Evolutionary conservation across 163 green algal genomes (phyloP), one percentile per base, ranked within the genome.

Genomic region (Chloromonas sp.): DNA sequence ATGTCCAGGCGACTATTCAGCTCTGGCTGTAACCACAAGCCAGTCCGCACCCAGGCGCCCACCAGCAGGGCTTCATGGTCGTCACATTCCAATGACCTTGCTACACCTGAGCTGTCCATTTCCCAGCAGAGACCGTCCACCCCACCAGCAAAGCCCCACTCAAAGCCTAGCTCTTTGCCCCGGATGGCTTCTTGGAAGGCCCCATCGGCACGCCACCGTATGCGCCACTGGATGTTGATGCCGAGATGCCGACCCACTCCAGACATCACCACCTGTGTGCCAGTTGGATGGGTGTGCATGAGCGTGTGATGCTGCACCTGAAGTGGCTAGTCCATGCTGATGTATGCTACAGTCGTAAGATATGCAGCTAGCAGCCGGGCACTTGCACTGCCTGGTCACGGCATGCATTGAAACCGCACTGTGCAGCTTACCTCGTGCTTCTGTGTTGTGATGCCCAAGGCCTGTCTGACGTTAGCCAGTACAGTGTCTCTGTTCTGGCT

Each of bases 171-270:
- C 74, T 94, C 86, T 1, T 80, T 82, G 58, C 89, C 88, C 2
- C 62, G 76, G n/a, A 96, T 88, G 61, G 92, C 86, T 86, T 96
- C 92, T 1, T 86, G n/a, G 82, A 95, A 96, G 0, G 92, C 91
- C 2, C 88, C 93, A 86, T 91, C 87, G 11, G 70, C 87, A n/a
- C 86, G 71, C 61, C 86, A 92, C 1, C 88, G 85, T 0, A 95
- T 82, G 1, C 84, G 76, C 93, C 93, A 96, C 13, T 14, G 82
- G 0, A 93, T 86, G 14, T 84, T 85, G 71, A 92, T 89, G 71
- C 93, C 93, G 60, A 85, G 60, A 15, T 85, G 82, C 1, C 82
- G 70, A 1, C 82, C 82, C 1, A 74, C 60, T 14, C 82, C 82
- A 11, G 66, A 74, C 66, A 74, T 74, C 5, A 74, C 5, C 66